Conservation (phyloP, 306 rosid species). For the Quercus variabilis region DNA sequence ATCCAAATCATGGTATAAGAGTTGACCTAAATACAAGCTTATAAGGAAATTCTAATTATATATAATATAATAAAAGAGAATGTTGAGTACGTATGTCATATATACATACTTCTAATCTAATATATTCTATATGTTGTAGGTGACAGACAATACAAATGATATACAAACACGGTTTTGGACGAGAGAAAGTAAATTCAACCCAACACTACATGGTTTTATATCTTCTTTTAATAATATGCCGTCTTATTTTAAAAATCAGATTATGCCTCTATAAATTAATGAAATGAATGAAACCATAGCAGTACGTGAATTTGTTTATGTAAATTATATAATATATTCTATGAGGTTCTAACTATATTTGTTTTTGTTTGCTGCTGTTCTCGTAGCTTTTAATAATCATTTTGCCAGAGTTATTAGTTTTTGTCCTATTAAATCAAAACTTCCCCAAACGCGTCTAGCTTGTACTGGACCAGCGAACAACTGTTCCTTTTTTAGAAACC, state of each 20-base stretch:
- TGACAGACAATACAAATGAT: conserved; percentile 32
- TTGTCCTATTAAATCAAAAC: not conserved
- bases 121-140: conserved; percentile 13
- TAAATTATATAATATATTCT: not conserved
- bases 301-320: not conserved
- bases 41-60: conserved; percentile 10
- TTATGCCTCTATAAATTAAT: not conserved
- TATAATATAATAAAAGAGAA: conserved; percentile 19
- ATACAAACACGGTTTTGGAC: not conserved
- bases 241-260: not conserved
- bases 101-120: conserved; percentile 15
- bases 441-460: not conserved
- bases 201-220: not conserved
- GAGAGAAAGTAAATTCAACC: not conserved
- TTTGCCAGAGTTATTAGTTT: not conserved
- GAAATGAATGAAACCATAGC: not conserved
- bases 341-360: not conserved
- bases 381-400: not conserved
- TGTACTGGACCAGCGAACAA: not conserved
- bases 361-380: not conserved
- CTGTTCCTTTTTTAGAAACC: no score
- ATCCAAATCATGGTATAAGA: conserved; percentile 12
- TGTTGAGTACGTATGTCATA: conserved; percentile 22
- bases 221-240: not conserved
- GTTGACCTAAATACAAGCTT: conserved; percentile 35